Conservation (phyloP, 148 eudicot species). For the Fagopyrum tataricum region DNA sequence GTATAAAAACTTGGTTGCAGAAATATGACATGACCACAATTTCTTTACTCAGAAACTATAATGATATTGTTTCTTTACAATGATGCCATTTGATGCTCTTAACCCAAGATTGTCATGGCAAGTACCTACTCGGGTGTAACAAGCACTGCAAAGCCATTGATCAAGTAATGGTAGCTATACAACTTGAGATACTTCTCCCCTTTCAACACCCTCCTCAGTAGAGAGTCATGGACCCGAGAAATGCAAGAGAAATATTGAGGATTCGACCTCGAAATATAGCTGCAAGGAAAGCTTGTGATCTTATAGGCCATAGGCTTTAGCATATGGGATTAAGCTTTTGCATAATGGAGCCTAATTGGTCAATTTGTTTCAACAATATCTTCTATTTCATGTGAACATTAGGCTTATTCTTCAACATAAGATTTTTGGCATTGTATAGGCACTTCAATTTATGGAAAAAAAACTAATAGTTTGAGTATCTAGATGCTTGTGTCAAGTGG, state of each 20-base stretch:
- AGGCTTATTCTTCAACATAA: too few relatives aligned
- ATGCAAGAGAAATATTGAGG: slow-evolving; percentile 31
- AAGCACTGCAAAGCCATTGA: slow-evolving; percentile 93
- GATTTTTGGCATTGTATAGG: too few relatives aligned
- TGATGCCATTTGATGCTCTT: not conserved
- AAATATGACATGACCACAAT: not conserved
- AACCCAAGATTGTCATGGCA: not conserved
- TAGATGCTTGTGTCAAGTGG: too few relatives aligned
- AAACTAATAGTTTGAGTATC: too few relatives aligned
- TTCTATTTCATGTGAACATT: too few relatives aligned
- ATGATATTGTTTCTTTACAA: not conserved
- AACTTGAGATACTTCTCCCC: slow-evolving; percentile 82
- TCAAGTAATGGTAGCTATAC: slow-evolving; percentile 94
- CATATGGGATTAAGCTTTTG: too few relatives aligned
- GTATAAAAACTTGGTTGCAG: not conserved
- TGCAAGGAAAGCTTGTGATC: slow-evolving; percentile 21
- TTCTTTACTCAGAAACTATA: not conserved
- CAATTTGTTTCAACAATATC: too few relatives aligned
- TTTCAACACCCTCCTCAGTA: slow-evolving; percentile 58
- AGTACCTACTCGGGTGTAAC: slow-evolving; percentile 80
- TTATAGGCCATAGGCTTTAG: too few relatives aligned
- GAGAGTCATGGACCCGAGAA: slow-evolving; percentile 70
- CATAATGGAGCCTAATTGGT: too few relatives aligned
- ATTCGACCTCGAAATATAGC: slow-evolving; percentile 47
- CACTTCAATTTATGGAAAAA: too few relatives aligned